A percentile compares a stretch with the other conserved stretches of the same genome.
Conservation (phyloP, 768 basidiomycete genomes). For the Suillus tomentosus region DNA sequence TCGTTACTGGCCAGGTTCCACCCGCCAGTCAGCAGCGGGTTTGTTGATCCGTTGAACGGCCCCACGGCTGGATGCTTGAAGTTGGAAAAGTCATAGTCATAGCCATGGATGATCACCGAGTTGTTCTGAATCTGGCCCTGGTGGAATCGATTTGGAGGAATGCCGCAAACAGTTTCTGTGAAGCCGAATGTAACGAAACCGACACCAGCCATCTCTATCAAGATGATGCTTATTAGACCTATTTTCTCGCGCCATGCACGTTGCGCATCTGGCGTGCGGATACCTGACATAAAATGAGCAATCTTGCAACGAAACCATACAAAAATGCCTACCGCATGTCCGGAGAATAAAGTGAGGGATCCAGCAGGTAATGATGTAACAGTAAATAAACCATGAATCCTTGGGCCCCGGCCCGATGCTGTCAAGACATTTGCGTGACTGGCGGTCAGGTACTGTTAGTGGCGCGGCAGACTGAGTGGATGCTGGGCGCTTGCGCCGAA, state of each 20-base stretch:
- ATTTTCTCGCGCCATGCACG: constrained; percentile 99
- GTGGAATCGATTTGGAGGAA: constrained; percentile 79
- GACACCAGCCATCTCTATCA: constrained; percentile 85
- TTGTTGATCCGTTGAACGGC: constrained; percentile 75
- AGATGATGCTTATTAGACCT: constrained; percentile 82
- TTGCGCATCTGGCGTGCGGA: constrained; percentile 88
- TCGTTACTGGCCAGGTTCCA: constrained; percentile 88
- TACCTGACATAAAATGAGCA: constrained; percentile 51
- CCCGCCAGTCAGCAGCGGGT: constrained; percentile 77
- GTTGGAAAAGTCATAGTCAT: constrained; percentile 85
- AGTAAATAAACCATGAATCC: constrained; percentile 95
- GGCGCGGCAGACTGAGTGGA: constrained; percentile 43
- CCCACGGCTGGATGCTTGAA: constrained; percentile 80
- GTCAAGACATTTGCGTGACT: constrained; percentile 58
- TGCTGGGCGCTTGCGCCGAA: constrained; percentile 67
- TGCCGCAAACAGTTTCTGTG: constrained; percentile 91
- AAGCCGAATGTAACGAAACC: constrained; percentile 99
- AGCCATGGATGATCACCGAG: constrained; percentile 93
- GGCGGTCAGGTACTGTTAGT: constrained; percentile 36
- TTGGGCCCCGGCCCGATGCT: constrained; percentile 86
- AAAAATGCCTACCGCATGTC: constrained; percentile 64
- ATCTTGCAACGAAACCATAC: background rate
- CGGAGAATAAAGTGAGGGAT: constrained; percentile 79
- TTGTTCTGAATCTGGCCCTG: constrained; percentile 73
- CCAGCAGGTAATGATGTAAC: constrained; percentile 78